Evolutionary conservation across 768 basidiomycete species (phyloP), one percentile per base, ranked within the genome.

Genomic region (Lyophyllum shimeji): DNA sequence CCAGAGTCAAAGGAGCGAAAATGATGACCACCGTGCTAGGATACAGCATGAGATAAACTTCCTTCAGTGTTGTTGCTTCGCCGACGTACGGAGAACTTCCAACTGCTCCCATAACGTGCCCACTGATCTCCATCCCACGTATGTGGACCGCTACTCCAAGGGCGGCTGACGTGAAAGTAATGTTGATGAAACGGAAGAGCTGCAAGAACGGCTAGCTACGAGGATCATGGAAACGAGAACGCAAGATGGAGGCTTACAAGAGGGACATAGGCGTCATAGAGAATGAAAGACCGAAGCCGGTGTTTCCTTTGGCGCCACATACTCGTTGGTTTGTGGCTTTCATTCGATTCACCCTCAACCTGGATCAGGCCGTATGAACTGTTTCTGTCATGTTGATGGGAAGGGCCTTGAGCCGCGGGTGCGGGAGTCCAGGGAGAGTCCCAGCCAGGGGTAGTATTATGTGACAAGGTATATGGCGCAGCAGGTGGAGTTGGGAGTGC

Each of bases 181-280:
- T 86, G 66, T 95, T 95, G 68, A 87, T 80, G 61, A 92, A 80
- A 51, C 93, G 88, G 68, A 94, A 92, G 37, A 95, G 77, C 92
- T 94, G 47, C 7, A 49, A 18, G 7, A 8, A n/a, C 61, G 47
- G 43, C 59, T 29, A 17, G 23, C 20, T 40, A 48, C 55, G 67
- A 52, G 63, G 57, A 15, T 54, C 24, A 31, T 42, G 33, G n/a
- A 15, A 25, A 52, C n/a, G 34, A 27, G 46, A 3, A 53, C 37
- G 40, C n/a, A 25, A 45, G 9, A 50, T 47, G 27, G 23, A 8
- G 42, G 70, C 82, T 51, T 61, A 92, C 92, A 74, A 94, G 66
- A 48, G 92, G 92, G 50, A 91, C 87, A 67, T 91, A 91, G 52
- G 81, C 70, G 60, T 93, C 90, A 47, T 79, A 82, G 42, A 94